Base-by-base conservation (phyloP, 2,329 filamentous ascomycete species). In the Aureobasidium sp. region DNA sequence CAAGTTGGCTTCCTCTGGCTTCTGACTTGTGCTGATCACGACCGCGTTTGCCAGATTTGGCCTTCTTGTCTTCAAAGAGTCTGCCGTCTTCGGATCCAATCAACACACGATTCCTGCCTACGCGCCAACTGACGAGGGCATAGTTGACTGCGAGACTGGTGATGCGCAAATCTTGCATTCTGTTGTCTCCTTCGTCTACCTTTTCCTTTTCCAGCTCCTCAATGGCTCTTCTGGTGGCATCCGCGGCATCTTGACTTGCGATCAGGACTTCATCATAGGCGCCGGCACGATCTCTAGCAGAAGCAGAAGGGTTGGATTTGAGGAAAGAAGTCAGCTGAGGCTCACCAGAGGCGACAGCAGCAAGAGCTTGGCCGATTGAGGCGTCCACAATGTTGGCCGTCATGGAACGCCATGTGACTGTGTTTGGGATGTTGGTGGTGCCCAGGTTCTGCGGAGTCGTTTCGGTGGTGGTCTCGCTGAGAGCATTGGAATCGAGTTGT, bases 111-210 rank as follows among this genome's bases (percentile, higher is more conserved):
- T 98, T 97, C 42, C 93, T 84, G 22, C 91, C 91, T 58, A 97
- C 88, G 67, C 93, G 81, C 90, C 90, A 97, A 64, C 88, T 90
- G 54, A 98, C 86, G 69, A 96, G 82, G 60, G 88, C 88, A 68
- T 95, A 97, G 69, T 93, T 95, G 54, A 97, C 88, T 1, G 91
- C 90, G 0, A 94, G 94, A 57, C 87, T 85, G 3, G 90, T 95
- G 55, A 98, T 86, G 60, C 95, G 90, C 40, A 98, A 74, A 61
- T 90, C 84, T 70, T 98, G 93, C 83, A 98, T 90, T 54, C 89
- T 82, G 30, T 81, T 73, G 64, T 98, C 91, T 54, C 88, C 84
- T 66, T 89, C 87, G 19, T 88, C 80, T 12, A 95, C 81, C 1
- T 89, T 87, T 66, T 98, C 93, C 56, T 80, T 83, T 47, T 81